Evolutionary conservation across 148 eudicot species (phyloP), one percentile per base, ranked within the genome.

Genomic region (Bassia scoparia): DNA sequence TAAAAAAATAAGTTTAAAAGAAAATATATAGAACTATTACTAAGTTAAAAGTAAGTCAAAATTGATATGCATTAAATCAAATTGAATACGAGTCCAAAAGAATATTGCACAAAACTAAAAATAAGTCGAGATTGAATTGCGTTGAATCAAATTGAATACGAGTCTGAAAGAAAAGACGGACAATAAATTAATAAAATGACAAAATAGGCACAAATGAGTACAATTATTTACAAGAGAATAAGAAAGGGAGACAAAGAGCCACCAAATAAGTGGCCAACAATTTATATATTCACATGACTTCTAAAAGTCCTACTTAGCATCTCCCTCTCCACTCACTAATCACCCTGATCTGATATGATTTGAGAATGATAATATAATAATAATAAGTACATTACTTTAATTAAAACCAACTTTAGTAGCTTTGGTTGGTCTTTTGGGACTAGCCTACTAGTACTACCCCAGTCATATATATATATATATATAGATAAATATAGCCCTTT

Each of bases 401-500:
- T n/a, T n/a, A 23, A 50, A 68, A 53, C 74, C 74, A 79, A 78
- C 77, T 56, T 59, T 68, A 67, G 69, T 52, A 43, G 53, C 31
- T 52, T 18, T 24, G 73, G 72, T 53, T 68, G n/a, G n/a, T 78
- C 53, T 65, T 64, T 66, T 49, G 54, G 41, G 50, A 73, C 68
- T 73, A 69, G 26, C 34, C 77, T 46, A n/a, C n/a, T n/a, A n/a
- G 27, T 37, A 37, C 23, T 67, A 23, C 34, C 56, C 56, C 27
- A 61, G 37, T 72, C 21, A 71, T 58, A 34, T 44, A 68, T 61
- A 49, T 46, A 53, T 7, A 53, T 49, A 55, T 17, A 58, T n/a
- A n/a, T n/a, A n/a, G n/a, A n/a, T n/a, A n/a, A n/a, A 61, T 9
- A 62, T 66, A 67, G 61, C 34, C 69, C 23, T 62, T 34, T 73